phyloP scores from a whole-genome alignment of 768 basidiomycete species.

The Auricularia sp. region DNA sequence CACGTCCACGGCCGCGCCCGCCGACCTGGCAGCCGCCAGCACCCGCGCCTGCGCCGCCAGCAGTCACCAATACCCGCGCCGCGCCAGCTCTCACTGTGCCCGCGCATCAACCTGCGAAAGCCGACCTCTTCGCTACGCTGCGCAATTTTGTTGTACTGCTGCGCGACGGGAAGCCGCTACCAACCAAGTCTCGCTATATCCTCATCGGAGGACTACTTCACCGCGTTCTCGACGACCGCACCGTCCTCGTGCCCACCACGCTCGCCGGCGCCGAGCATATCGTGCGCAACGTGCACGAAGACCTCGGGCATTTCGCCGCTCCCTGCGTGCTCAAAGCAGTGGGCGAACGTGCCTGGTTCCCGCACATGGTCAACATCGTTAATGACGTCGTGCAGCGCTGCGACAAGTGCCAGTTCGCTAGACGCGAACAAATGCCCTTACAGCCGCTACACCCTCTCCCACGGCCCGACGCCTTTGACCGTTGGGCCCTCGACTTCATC shows the following conservation, averaged over 20 bases:
- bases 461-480: slow-evolving; percentile 11
- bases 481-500: slow-evolving; percentile 16
- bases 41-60: too few species aligned
- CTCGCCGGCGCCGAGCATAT: background rate
- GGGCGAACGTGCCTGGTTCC: slow-evolving; percentile 1
- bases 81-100: too few species aligned
- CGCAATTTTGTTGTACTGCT: too few species aligned
- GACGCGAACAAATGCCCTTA: slow-evolving; percentile 5
- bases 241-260: background rate
- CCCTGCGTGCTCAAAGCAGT: slow-evolving; percentile 10
- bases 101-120: too few species aligned
- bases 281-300: slow-evolving; percentile 3
- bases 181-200: background rate
- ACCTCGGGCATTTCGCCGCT: slow-evolving; percentile 16
- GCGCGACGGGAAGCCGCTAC: too few species aligned
- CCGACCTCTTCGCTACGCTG: too few species aligned
- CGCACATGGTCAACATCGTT: slow-evolving; percentile 3
- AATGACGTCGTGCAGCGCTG: slow-evolving; percentile 11
- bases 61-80: too few species aligned
- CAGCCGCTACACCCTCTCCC: slow-evolving; percentile 16
- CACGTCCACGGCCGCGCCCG: too few species aligned
- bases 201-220: background rate
- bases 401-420: slow-evolving; percentile 14
- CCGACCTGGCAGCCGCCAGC: too few species aligned
- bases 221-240: background rate